Percentiles rank a stretch among this genome's conserved stretches.
Conservation (phyloP, 2,329 filamentous ascomycete genomes). For the Fusarium sp. region DNA sequence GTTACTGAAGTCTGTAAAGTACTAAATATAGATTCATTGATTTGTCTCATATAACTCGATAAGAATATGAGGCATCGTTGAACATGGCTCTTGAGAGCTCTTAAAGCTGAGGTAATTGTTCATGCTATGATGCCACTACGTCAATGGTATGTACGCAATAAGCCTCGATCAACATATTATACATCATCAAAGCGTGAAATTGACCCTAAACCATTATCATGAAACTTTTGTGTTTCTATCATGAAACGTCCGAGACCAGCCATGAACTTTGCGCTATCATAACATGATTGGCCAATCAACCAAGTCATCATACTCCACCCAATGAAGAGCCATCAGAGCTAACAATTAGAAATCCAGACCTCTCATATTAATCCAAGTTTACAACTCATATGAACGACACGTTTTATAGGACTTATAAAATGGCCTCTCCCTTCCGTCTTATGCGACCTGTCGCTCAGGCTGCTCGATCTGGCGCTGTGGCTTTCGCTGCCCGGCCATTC, state of each 20-base stretch:
- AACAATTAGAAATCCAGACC: conserved; percentile 31
- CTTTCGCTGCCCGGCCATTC: conserved; percentile 41
- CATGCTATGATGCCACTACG: background rate
- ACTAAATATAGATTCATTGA: background rate
- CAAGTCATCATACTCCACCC: conserved; percentile 16
- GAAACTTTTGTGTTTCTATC: background rate
- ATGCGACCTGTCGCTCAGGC: conserved; percentile 33
- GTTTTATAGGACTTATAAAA: conserved; percentile 5
- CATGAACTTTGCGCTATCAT: background rate
- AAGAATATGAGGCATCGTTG: background rate
- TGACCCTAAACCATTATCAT: background rate
- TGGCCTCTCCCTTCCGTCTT: conserved; percentile 34
- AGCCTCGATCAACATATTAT: background rate
- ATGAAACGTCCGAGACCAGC: conserved; percentile 5
- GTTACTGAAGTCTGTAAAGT: background rate
- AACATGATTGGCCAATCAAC: conserved; percentile 28
- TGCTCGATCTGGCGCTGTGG: conserved; percentile 25
- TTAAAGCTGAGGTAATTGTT: background rate
- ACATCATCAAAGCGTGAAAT: background rate
- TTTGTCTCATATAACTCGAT: background rate
- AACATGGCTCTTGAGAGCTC: background rate
- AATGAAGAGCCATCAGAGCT: conserved; percentile 17
- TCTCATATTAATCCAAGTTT: conserved; percentile 9
- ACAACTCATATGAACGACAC: background rate
- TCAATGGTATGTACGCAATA: background rate